Evolutionary conservation across 441 rosid species (phyloP).

Genomic region (Populus hybrid): DNA sequence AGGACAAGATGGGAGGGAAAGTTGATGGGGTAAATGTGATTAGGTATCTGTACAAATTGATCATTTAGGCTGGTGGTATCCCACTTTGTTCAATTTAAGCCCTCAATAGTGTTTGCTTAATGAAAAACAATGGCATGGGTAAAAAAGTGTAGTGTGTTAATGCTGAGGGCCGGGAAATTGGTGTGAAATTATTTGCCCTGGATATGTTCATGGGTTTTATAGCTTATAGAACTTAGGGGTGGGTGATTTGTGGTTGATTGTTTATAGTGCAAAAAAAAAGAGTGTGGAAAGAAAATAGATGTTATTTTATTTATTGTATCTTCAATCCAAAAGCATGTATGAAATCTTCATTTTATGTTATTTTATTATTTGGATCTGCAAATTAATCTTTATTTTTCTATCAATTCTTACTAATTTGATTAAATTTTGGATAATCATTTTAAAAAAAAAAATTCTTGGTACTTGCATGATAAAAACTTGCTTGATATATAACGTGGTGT

Average conservation of each 20-base stretch:
- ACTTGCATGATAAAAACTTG: too few species aligned
- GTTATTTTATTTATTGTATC: neutral
- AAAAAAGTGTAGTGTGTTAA: neutral
- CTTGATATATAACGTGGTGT: too few species aligned
- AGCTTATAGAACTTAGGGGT: neutral
- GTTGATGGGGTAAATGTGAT: neutral
- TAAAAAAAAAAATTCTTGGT: too few species aligned
- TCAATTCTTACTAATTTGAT: too few species aligned
- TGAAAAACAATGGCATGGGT: constrained; percentile 19
- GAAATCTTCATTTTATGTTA: too few species aligned
- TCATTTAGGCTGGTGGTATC: constrained; percentile 15
- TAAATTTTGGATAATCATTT: too few species aligned
- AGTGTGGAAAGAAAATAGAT: neutral
- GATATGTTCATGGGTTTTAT: neutral
- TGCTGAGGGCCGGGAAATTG: neutral
- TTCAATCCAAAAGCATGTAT: neutral
- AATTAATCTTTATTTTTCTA: too few species aligned
- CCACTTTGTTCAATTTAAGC: constrained; percentile 24
- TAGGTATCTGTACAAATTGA: constrained; percentile 18
- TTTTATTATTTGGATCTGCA: too few species aligned
- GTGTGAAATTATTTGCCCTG: constrained; percentile 19
- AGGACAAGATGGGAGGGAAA: neutral
- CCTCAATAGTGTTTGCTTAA: constrained; percentile 31
- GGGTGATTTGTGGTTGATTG: neutral
- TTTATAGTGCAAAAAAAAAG: neutral